Evolutionary conservation across 2,329 filamentous ascomycete species (phyloP).

Genomic region (Passalora sequoiae): DNA sequence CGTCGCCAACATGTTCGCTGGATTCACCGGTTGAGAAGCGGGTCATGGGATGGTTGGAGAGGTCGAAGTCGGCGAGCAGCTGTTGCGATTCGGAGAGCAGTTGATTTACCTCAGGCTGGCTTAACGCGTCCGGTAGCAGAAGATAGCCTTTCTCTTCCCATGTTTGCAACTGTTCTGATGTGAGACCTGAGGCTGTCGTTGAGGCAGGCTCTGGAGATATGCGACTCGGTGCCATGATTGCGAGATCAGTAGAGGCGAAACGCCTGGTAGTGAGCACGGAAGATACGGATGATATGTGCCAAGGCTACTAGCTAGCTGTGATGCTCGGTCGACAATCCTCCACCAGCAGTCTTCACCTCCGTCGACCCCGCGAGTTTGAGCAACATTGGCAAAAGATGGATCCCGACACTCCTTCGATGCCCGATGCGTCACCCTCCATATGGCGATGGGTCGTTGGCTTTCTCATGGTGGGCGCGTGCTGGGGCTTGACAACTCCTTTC

Average conservation of each 20-base stretch:
- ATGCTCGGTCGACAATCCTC: too few relatives aligned
- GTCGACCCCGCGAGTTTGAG: too few relatives aligned
- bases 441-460: conserved; percentile 86
- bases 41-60: conserved; percentile 86
- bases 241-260: neutral
- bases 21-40: conserved; percentile 80
- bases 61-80: conserved; percentile 68
- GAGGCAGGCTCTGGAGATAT: conserved; percentile 25
- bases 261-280: neutral
- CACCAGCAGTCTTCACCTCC: too few relatives aligned
- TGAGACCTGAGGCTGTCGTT: conserved; percentile 52
- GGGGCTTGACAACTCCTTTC: conserved; percentile 86
- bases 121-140: conserved; percentile 73
- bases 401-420: conserved; percentile 23
- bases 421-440: conserved; percentile 38
- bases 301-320: too few relatives aligned
- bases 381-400: too few relatives aligned
- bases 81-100: conserved; percentile 70
- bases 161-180: conserved; percentile 61
- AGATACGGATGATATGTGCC: too few relatives aligned
- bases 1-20: conserved; percentile 79
- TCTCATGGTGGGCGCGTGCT: conserved; percentile 82
- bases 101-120: conserved; percentile 56
- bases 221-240: conserved; percentile 25
- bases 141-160: conserved; percentile 87